Base-by-base conservation (phyloP, 306 rosid species). In the Sicyos baderoa region DNA sequence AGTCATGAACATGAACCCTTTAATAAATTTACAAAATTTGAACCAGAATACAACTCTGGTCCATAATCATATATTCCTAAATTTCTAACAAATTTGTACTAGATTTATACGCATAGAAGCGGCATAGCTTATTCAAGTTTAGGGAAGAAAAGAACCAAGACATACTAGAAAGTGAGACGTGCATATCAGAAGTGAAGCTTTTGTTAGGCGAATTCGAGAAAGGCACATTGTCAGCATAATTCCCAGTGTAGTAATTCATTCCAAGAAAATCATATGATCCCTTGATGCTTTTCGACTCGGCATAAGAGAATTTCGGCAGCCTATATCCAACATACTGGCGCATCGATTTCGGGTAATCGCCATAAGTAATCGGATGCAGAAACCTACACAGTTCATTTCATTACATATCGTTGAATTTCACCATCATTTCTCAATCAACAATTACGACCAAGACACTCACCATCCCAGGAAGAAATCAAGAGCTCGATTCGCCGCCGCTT, bases 261-360 rank as follows among this genome's bases (percentile, higher is more conserved):
- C 89, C 91, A 64, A 87, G 76, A 78, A 87, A 89, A 80, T 89
- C 94, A n/a, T 21, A 16, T 8, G 89, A 79, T 3, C 80, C 80
- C 51, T 80, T 77, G 0, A 87, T 16, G 1, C 42, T 50, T 58
- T 56, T 55, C 3, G 80, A 53, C 75, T 89, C 68, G 1, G 44
- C 47, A 51, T 27, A 35, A 5, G 85, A 80, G 70, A 87, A 87
- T 72, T 73, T 87, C 0, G 89, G 96, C 7, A 87, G 71, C 59
- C 93, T 79, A 5, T 76, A 2, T 18, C 89, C 90, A 8, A 81
- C 83, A 2, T 9, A 22, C 23, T 78, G 60, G 49, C 42, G 77
- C 87, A 87, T 82, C 10, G 70, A 74, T 54, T 55, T 0, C 0
- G 96, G 91, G 69, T 85, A 87, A 7, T 77, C 78, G n/a, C 96